phyloP scores from a whole-genome alignment of 1,139 yeast genomes.

The Lodderomyces orthopsilosis region DNA sequence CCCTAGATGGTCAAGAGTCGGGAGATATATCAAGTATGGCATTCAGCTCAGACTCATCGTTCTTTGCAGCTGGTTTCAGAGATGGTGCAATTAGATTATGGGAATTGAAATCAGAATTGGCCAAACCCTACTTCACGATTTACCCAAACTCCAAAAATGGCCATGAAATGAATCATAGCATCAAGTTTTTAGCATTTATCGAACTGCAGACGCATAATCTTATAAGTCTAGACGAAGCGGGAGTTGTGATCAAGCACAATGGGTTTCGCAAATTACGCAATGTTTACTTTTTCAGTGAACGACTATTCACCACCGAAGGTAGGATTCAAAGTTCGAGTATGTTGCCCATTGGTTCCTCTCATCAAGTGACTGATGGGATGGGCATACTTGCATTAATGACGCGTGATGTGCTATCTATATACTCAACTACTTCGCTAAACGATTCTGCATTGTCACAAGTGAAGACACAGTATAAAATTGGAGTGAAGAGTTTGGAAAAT shows the following conservation, averaged over 20 bases:
- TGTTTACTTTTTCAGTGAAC: slow-evolving; percentile 45
- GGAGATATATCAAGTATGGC: slow-evolving; percentile 41
- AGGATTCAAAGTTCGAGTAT: slow-evolving; percentile 32
- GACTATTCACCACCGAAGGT: slow-evolving; percentile 45
- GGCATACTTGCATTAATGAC: slow-evolving; percentile 66
- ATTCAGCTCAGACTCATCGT: slow-evolving; percentile 33
- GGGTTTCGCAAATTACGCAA: slow-evolving; percentile 56
- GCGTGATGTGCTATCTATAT: slow-evolving; percentile 45
- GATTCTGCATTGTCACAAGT: slow-evolving; percentile 23
- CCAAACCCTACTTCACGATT: slow-evolving; percentile 24
- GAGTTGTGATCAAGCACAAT: slow-evolving; percentile 59
- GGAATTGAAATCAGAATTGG: slow-evolving; percentile 21
- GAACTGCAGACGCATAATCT: slow-evolving; percentile 58
- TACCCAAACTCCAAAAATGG: slow-evolving; percentile 42
- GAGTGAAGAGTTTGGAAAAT: slow-evolving; percentile 13
- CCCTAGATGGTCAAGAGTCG: slow-evolving; percentile 20
- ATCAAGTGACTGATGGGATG: slow-evolving; percentile 51
- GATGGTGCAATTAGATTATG: slow-evolving; percentile 31
- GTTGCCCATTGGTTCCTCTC: slow-evolving; percentile 54
- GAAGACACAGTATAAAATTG: slow-evolving; percentile 51
- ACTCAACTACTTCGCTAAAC: slow-evolving; percentile 54
- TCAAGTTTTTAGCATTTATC: slow-evolving; percentile 52
- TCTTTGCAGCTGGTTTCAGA: slow-evolving; percentile 33
- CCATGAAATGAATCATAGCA: slow-evolving; percentile 46
- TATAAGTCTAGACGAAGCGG: slow-evolving; percentile 58